These are phyloP conservation scores for Dendrobium chrysotoxum DNA, from an alignment of 106 monocot genomes.

Conservation along the genomic window DNA sequence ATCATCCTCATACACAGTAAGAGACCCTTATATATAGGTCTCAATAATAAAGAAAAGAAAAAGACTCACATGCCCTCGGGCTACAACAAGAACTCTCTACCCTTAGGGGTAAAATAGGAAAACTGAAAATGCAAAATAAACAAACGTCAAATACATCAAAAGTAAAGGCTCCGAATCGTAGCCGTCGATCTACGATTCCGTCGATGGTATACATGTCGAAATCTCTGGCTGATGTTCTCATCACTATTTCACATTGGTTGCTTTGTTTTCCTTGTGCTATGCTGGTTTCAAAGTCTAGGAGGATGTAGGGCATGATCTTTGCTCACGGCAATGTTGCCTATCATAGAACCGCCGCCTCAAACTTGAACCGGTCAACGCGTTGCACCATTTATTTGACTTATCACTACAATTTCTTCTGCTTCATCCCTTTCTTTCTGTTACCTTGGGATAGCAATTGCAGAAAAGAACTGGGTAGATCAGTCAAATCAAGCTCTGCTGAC, in stretches of 20 bases:
- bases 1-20: too few species aligned
- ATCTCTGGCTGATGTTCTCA: too few species aligned
- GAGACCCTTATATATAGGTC: too few species aligned
- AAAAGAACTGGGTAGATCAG: neutral
- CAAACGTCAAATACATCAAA: too few species aligned
- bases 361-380: neutral
- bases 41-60: too few species aligned
- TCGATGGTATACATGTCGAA: too few species aligned
- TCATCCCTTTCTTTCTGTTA: neutral
- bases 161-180: too few species aligned
- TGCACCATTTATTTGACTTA: neutral
- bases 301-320: neutral
- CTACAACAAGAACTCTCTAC: too few species aligned
- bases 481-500: neutral
- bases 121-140: too few species aligned
- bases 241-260: neutral
- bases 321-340: neutral
- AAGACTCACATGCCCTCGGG: too few species aligned
- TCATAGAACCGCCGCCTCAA: neutral
- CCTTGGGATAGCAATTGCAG: neutral
- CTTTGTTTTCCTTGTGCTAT: neutral
- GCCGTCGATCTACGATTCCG: too few species aligned
- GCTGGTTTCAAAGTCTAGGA: neutral
- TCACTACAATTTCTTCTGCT: neutral
- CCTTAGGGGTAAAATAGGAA: too few species aligned